A percentile compares a stretch with the other conserved stretches of the same genome.
Evolutionary conservation across 129 eudicot genomes (phyloP).

Genomic region (Chrysanthemum seticuspe): DNA sequence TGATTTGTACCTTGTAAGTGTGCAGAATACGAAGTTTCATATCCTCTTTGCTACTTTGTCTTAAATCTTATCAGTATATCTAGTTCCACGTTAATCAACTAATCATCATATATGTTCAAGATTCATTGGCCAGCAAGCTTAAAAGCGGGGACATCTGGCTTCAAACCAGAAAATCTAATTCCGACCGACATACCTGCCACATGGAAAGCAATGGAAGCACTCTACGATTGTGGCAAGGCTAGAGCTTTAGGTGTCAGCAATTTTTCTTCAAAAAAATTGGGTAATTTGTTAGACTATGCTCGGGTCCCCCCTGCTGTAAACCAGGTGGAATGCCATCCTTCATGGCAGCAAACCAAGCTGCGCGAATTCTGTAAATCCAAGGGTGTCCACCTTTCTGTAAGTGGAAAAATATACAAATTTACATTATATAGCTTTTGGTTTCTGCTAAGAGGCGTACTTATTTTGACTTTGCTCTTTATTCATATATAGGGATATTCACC

Average conservation of each 20-base stretch:
- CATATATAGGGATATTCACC: constrained; percentile 50
- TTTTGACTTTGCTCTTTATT: constrained; percentile 6
- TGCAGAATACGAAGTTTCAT: constrained; percentile 15
- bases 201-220: constrained; percentile 86
- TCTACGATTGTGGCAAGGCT: constrained; percentile 68
- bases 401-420: background rate
- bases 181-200: constrained; percentile 64
- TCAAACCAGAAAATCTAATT: constrained; percentile 44
- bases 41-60: background rate
- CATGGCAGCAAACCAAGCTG: constrained; percentile 71
- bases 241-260: constrained; percentile 83
- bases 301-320: constrained; percentile 71
- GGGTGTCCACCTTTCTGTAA: constrained; percentile 54
- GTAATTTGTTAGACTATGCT: constrained; percentile 43
- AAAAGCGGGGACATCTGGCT: constrained; percentile 52
- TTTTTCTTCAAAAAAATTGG: constrained; percentile 66
- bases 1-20: constrained; percentile 73
- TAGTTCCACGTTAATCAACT: background rate
- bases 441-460: background rate
- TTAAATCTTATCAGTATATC: background rate
- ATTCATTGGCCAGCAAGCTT: constrained; percentile 76
- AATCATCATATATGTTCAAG: constrained; percentile 28
- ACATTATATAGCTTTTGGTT: background rate
- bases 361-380: constrained; percentile 63
- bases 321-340: constrained; percentile 85